Evolutionary conservation across 495 filamentous ascomycete species (phyloP), one percentile per base, ranked within the genome.

Genomic region (Saxophila tyrrhenica): DNA sequence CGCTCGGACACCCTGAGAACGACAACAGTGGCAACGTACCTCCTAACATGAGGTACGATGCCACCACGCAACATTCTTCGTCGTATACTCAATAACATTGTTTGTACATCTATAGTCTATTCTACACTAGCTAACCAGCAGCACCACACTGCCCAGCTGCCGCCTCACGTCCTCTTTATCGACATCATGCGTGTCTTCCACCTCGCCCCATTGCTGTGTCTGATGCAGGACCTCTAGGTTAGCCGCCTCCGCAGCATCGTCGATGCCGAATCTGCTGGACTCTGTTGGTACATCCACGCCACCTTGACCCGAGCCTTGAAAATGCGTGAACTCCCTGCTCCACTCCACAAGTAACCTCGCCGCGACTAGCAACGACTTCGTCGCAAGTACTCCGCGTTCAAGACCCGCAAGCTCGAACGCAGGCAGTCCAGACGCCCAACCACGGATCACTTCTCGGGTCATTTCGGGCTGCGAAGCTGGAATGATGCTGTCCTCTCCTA

Each of bases 121-220:
- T 35, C 29, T 35, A 5, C 13, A 7, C 29, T 35, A 61, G 29
- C 58, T 47, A 22, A 94, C 85, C 49, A 94, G 68, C 55, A 95
- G 60, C 21, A 95, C 74, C 38, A 87, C 84, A 68, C 86, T 91
- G 19, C 90, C 92, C 55, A 98, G 68, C 72, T 95, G 92, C 59
- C 92, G 77, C 68, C 77, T 78, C 60, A 97, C 41, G 71, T 98
- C 92, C 70, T 94, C 92, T 68, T 81, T 88, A 62, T 95, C 83
- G 1, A 98, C 92, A 79, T 98, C 92, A 70, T 98, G 94, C 39
- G 89, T 94, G 71, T 98, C 92, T 69, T 98, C 94, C 2, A 98
- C 92, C 72, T 94, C 89, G 1, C 92, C 92, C 89, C 92, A 97
- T 71, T 81, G 77, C 16, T 79, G 72, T 3, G 85, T 94, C 77